phyloP scores from a whole-genome alignment of 73 alveolate genomes.

The Blepharisma japonicum region DNA sequence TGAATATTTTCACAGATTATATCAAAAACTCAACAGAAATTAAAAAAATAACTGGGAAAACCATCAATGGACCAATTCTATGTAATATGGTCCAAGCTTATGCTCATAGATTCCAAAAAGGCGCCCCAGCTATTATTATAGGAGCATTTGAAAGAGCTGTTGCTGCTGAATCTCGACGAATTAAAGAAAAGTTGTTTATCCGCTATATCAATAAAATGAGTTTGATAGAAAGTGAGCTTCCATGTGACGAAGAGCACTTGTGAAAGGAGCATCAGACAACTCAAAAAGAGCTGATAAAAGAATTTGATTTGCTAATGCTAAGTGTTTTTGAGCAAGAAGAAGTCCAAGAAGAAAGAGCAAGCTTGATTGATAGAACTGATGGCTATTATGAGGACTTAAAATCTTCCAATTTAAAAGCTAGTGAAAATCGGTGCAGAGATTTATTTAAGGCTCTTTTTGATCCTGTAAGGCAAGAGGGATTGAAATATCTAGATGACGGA shows the following conservation, averaged over 20 bases:
- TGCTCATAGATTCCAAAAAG: not conserved
- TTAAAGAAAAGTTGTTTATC: not conserved
- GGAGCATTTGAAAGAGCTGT: slow-evolving; percentile 8
- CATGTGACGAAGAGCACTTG: slow-evolving; percentile 3
- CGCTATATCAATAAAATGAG: slow-evolving; percentile 2
- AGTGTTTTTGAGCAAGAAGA: slow-evolving; percentile 15
- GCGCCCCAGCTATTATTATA: not conserved
- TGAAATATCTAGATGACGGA: not conserved
- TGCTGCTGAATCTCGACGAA: slow-evolving; percentile 13
- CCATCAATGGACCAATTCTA: not conserved
- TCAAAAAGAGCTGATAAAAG: not conserved
- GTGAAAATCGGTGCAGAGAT: not conserved
- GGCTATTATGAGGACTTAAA: slow-evolving; percentile 1
- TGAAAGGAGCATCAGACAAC: slow-evolving; percentile 1
- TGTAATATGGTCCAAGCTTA: slow-evolving; percentile 19
- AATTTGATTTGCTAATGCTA: not conserved
- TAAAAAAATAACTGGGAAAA: not conserved
- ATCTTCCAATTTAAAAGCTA: not conserved
- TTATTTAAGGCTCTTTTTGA: not conserved
- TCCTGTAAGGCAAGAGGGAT: not conserved
- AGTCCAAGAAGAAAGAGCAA: slow-evolving; percentile 4
- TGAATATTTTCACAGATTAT: not conserved
- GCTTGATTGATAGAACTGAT: not conserved
- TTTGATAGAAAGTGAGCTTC: not conserved
- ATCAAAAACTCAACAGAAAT: not conserved